phyloP scores from a whole-genome alignment of 2,329 filamentous ascomycete species.

The Colletotrichum incanum region DNA sequence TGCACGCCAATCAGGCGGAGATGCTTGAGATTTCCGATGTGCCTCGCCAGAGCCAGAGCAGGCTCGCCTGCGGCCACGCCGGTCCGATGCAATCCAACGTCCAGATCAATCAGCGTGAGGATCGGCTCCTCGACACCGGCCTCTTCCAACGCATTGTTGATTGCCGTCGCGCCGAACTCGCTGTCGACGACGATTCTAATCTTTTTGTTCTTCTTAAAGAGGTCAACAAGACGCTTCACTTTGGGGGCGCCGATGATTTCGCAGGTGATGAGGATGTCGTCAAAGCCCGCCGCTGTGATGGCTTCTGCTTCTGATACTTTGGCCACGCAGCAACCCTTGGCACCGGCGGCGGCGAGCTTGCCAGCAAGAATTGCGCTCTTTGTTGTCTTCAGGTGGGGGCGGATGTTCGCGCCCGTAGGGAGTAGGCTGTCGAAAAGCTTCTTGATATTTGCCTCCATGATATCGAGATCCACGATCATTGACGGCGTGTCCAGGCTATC shows the following conservation, averaged over 20 bases:
- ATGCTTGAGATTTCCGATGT: constrained; percentile 55
- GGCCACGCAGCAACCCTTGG: constrained; percentile 66
- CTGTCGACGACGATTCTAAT: constrained; percentile 66
- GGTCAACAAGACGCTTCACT: constrained; percentile 60
- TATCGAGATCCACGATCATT: constrained; percentile 68
- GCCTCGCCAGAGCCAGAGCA: constrained; percentile 57
- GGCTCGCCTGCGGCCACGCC: constrained; percentile 61
- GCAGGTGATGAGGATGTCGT: constrained; percentile 66
- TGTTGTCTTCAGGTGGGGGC: constrained; percentile 69
- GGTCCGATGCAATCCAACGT: constrained; percentile 66
- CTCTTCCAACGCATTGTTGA: constrained; percentile 58
- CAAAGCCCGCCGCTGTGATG: constrained; percentile 60
- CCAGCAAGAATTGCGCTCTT: constrained; percentile 63
- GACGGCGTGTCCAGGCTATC: constrained; percentile 66
- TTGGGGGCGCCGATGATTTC: constrained; percentile 65
- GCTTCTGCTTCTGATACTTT: constrained; percentile 65
- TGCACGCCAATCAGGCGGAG: constrained; percentile 63
- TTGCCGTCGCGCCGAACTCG: constrained; percentile 59
- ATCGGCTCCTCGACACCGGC: constrained; percentile 57
- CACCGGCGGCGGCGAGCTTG: constrained; percentile 61
- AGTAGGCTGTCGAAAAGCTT: constrained; percentile 62
- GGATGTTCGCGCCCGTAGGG: constrained; percentile 61
- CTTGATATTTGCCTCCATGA: constrained; percentile 66
- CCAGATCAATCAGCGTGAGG: constrained; percentile 62
- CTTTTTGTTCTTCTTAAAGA: constrained; percentile 55